Conservation (phyloP, 2,329 filamentous ascomycete genomes). For the Fusarium acutatum region DNA sequence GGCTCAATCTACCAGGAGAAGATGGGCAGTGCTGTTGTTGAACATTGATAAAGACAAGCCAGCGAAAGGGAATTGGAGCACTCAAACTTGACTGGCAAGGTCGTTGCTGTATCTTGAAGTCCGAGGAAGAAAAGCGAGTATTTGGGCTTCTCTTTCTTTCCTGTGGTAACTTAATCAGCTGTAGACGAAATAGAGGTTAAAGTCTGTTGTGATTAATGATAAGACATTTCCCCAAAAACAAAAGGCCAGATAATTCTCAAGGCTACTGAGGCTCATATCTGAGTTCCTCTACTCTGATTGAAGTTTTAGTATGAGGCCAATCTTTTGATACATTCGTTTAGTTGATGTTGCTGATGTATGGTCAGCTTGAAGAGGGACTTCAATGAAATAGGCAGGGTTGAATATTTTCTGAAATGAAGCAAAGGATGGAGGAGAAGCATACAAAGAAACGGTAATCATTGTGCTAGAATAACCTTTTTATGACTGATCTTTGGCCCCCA, state of each 20-base stretch:
- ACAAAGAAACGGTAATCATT: not conserved
- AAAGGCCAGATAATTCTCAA: not conserved
- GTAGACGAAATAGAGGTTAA: not conserved
- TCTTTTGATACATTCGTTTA: not conserved
- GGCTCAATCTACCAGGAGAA: not conserved
- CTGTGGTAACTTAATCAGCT: not conserved
- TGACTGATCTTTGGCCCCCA: not conserved
- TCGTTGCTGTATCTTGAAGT: not conserved
- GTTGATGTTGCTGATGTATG: not conserved
- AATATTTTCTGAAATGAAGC: not conserved
- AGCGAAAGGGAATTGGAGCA: not conserved
- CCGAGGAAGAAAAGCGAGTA: no score
- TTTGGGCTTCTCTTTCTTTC: no score
- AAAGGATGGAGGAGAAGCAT: not conserved
- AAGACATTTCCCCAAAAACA: not conserved
- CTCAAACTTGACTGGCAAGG: not conserved
- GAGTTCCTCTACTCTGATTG: not conserved
- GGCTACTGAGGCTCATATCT: not conserved
- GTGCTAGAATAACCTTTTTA: no score
- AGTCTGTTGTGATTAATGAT: not conserved
- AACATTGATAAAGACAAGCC: not conserved
- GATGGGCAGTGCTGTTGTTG: not conserved
- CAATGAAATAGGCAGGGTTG: no score
- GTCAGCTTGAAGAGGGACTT: no score
- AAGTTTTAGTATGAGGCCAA: no score